Evolutionary conservation across 164 flowering plant species (phyloP), one percentile per base, ranked within the genome.

Genomic region (Chimonanthus salicifolius): DNA sequence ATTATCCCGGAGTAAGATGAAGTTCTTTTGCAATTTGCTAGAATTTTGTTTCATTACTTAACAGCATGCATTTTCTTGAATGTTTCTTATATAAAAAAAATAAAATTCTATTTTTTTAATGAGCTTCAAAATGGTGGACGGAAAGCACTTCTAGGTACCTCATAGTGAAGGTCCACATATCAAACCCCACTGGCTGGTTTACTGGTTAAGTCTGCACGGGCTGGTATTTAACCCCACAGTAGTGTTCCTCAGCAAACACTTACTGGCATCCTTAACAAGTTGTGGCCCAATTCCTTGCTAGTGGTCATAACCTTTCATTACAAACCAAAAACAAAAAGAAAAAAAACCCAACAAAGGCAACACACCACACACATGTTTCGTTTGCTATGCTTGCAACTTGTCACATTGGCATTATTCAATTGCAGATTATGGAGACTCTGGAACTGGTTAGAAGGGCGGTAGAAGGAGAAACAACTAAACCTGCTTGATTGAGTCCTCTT

Each of bases 1-100:
- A 93, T 81, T 95, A 95, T 84, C 90, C 97, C 65, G 99, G 99
- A 62, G 99, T 93, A 88, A 89, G 95, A 75, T 72, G 47, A 7
- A 18, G 58, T 72, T 48, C 45, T 64, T 3, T 58, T 78, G 6
- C 47, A 9, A 5, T 21, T 47, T 7, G 58, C 46, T 58, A 48
- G 21, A 13, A 47, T 64, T 69, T 64, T 44, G 43, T 62, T 73
- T 64, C 33, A 63, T 63, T 20, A 33, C 44, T 21, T 21, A 13
- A 9, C 46, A 33, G 18, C 6, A 63, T 18, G 66, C 66, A 63
- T 63, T 43, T 63, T 20, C n/a, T 33, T 1, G 33, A 33, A 33
- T 33, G 1, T 20, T 33, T 33, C 46, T 63, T 63, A 20, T 33
- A 33, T 21, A 54, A 11, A n/a, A n/a, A 58, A 58, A 58, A 10